Evolutionary conservation across 2,329 filamentous ascomycete genomes (phyloP).

Genomic region (Tetracladium maxilliforme): DNA sequence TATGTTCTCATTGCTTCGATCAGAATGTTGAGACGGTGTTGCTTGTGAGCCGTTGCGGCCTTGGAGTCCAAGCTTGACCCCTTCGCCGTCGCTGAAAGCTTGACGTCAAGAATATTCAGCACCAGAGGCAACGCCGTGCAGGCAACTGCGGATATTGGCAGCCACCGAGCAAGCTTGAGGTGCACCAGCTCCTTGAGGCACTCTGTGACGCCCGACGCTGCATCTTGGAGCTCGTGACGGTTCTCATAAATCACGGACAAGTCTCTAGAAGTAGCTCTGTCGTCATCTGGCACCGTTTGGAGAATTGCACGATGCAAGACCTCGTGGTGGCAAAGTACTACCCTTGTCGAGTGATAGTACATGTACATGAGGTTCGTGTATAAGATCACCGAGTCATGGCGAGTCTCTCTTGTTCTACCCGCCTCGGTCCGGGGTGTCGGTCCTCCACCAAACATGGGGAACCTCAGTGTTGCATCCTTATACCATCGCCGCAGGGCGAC

Average conservation of each 20-base stretch:
- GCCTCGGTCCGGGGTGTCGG: conserved; percentile 2
- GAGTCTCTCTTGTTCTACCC: conserved; percentile 3
- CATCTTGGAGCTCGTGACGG: conserved; percentile 28
- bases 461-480: conserved; percentile 19
- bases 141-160: conserved; percentile 29
- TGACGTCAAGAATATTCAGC: conserved; percentile 21
- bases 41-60: conserved; percentile 21
- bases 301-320: conserved; percentile 26
- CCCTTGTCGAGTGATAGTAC: conserved; percentile 29
- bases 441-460: conserved; percentile 21
- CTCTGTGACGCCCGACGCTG: conserved; percentile 25
- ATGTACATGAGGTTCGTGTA: conserved; percentile 34
- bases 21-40: conserved; percentile 26
- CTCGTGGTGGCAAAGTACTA: conserved; percentile 30
- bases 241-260: too few relatives aligned
- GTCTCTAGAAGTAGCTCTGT: too few relatives aligned
- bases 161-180: conserved; percentile 25
- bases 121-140: conserved; percentile 20
- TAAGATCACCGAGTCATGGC: conserved; percentile 25
- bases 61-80: too few relatives aligned
- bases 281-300: conserved; percentile 18
- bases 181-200: conserved; percentile 30
- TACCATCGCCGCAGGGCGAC: conserved; percentile 22
- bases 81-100: conserved; percentile 14
- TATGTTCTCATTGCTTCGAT: conserved; percentile 30